Evolutionary conservation across 2,329 filamentous ascomycete species (phyloP), one percentile per base, ranked within the genome.

Genomic region (Leptoxyphium fumago): DNA sequence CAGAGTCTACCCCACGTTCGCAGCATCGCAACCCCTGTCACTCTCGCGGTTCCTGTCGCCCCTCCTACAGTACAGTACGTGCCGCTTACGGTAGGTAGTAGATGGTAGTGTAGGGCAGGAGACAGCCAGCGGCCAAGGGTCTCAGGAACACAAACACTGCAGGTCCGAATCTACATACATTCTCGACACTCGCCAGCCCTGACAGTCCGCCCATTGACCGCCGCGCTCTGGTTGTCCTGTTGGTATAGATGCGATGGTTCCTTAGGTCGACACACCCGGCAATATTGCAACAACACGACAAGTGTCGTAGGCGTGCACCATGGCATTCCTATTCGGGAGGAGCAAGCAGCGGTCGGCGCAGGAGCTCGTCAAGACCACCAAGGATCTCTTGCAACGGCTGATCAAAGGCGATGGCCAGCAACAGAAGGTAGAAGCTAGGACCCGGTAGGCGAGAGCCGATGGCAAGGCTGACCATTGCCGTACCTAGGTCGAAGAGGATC

Each of bases 401-500:
- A 58, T 59, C 42, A 58, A 61, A 46, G 75, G 78, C 56, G 75
- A 80, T 47, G 54, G 49, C 9, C 48, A 52, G 40, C 67, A 70
- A 49, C 64, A 70, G 46, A 80, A 79, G 68, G 58, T 45, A 34
- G 26, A 21, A 5, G 14, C 29, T 28, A 15, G 14, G 40, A 15
- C 5, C 29, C 13, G 17, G 10, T 29, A 36, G 47, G 45, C 36
- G 48, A 48, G 36, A 32, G 34, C 17, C 13, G 13, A 40, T 44
- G 21, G 21, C 21, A 26, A 26, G 21, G 50, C 51, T 61, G 44
- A 55, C 53, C 34, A 47, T 48, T 43, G 40, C 32, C n/a, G 43
- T 17, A 38, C 17, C 32, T 42, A 94, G 87, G 75, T 80, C 49
- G 76, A 78, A 56, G 89, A 96, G 60, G 88, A 95, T 59, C 73